Base-by-base conservation (phyloP, 2,329 filamentous ascomycete species). In the Thielaviopsis musarum region DNA sequence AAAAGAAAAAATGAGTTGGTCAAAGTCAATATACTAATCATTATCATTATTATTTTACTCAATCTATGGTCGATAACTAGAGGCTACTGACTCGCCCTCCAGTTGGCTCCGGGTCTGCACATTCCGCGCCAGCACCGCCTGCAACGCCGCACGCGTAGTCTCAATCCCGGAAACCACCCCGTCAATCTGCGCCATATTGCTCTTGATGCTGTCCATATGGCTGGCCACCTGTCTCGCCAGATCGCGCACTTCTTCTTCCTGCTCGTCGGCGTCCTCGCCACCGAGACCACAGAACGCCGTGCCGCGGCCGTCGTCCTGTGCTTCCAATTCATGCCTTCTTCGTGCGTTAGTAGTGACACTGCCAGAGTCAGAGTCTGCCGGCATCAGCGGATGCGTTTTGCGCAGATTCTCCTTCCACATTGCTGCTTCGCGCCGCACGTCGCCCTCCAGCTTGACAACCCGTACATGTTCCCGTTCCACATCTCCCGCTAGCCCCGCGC, bases 191-290 rank as follows among this genome's bases (percentile, higher is more conserved):
- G 73, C 69, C 48, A 81, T 69, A 65, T 82, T 82, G 52, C 70
- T 70, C 59, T 69, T 71, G 66, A 83, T 76, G 64, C 77, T 81
- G 62, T 81, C 77, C 69, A 81, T 76, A 63, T 82, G 79, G 57
- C 68, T 78, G 12, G 71, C 70, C 19, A 82, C 71, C 66, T 81
- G 77, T 41, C 49, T 24, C 6, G 60, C 58, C 12, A 54, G 53
- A 34, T 55, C 28, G 24, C 62, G 56, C 41, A 61, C 17, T 30
- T 59, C 60, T 5, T 52, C 59, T 30, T 62, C 60, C 5, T 53
- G 51, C 21, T 57, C 49, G 60, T 63, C n/a, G 64, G 17, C 13
- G 2, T 5, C 56, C 70, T 73, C 0, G 75, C 76, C 17, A 75
- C 75, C 17, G 82, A 69, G 2, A 71, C 71, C 64, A 81, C 53